A percentile compares a stretch with the other conserved stretches of the same genome.
These are phyloP conservation scores for Quercus rubra DNA, from an alignment of 306 rosid genomes.

Conservation along the genomic window DNA sequence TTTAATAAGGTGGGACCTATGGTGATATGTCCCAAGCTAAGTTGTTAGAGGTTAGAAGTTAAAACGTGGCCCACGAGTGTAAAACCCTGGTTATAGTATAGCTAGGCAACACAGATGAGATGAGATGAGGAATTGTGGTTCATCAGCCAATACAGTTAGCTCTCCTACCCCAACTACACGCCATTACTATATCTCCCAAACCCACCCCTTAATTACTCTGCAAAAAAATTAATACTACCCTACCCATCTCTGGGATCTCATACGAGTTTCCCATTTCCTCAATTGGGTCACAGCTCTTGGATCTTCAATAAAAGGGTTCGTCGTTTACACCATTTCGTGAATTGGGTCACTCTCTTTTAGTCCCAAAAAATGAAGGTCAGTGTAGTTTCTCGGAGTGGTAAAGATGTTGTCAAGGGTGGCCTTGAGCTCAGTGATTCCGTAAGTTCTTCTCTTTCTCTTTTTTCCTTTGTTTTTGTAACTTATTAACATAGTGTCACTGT, in stretches of 20 bases:
- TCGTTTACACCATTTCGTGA: conserved; percentile 21
- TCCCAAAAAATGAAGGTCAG: conserved; percentile 64
- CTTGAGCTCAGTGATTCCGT: conserved; percentile 73
- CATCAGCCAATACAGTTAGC: conserved; percentile 35
- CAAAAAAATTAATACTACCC: background rate
- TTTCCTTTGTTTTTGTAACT: background rate
- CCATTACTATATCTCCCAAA: conserved; percentile 36
- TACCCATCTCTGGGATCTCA: conserved; percentile 12
- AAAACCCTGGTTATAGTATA: no score
- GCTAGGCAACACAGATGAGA: background rate
- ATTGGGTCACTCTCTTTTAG: conserved; percentile 23
- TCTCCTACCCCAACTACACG: conserved; percentile 71
- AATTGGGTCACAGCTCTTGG: background rate
- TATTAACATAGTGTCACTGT: background rate
- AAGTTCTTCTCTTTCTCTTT: conserved; percentile 24
- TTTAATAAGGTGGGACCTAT: no score
- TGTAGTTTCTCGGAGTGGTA: conserved; percentile 79
- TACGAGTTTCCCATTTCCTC: background rate
- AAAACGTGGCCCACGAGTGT: no score
- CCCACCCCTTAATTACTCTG: conserved; percentile 8
- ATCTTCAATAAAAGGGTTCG: conserved; percentile 15
- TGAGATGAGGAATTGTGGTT: conserved; percentile 4
- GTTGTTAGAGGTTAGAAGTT: no score
- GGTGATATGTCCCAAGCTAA: no score
- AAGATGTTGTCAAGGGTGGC: conserved; percentile 81